phyloP scores from a whole-genome alignment of 495 filamentous ascomycete species.

The Penicillium crystallinum region DNA sequence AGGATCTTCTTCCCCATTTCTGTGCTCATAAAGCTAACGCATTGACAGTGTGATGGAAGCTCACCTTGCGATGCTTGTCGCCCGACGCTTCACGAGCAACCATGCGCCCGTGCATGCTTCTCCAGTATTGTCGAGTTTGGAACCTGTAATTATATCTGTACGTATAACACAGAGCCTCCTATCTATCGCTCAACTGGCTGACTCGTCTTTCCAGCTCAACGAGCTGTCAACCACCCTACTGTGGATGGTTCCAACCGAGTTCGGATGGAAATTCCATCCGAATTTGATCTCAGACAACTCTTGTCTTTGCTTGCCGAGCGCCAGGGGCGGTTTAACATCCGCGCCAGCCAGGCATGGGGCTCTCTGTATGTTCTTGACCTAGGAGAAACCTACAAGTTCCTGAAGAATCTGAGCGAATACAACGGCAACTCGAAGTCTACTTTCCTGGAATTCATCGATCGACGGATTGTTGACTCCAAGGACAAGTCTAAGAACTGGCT shows the following conservation, averaged over 20 bases:
- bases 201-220: slow-evolving; percentile 35
- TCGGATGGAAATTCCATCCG: slow-evolving; percentile 38
- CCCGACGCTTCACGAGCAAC: slow-evolving; percentile 43
- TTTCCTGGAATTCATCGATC: slow-evolving; percentile 45
- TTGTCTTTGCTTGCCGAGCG: slow-evolving; percentile 38
- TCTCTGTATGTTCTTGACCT: slow-evolving; percentile 43
- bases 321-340: slow-evolving; percentile 46
- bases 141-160: slow-evolving; percentile 50
- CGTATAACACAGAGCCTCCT: slow-evolving; percentile 5
- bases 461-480: slow-evolving; percentile 44
- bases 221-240: slow-evolving; percentile 42
- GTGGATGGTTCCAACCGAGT: slow-evolving; percentile 31
- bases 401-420: slow-evolving; percentile 41
- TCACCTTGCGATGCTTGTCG: slow-evolving; percentile 47
- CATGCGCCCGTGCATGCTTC: slow-evolving; percentile 46
- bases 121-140: slow-evolving; percentile 47
- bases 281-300: slow-evolving; percentile 40
- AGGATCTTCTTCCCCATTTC: slow-evolving; percentile 1
- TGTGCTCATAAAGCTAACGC: slow-evolving; percentile 5
- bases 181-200: slow-evolving; percentile 9
- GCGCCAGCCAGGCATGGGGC: slow-evolving; percentile 42
- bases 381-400: slow-evolving; percentile 40
- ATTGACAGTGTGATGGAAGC: slow-evolving; percentile 40
- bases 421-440: slow-evolving; percentile 43
- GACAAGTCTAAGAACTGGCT: slow-evolving; percentile 48